Evolutionary conservation across 352 stramenopile species (phyloP), one percentile per base, ranked within the genome.

Genomic region (Peronospora farinosa): DNA sequence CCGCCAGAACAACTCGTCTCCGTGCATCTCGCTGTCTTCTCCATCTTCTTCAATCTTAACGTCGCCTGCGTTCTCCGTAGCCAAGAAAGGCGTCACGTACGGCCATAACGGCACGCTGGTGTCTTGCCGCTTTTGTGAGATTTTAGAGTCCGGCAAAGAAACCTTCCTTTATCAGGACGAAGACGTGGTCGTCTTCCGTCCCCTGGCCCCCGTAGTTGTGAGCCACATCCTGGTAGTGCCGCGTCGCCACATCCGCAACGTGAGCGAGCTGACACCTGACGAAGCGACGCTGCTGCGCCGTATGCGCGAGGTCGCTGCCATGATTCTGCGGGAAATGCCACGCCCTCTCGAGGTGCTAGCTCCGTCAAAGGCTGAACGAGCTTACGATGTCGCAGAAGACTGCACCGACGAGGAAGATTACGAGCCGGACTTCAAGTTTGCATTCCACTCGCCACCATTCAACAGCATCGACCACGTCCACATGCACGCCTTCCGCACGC

Each of bases 391-490:
- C 19, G 30, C 54, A 35, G 38, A 55, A 17, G 27, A 61, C 27
- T 53, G 36, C 31, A 54, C 40, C 11, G 51, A 52, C 40, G 49
- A 67, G 6, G 40, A 66, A 31, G 56, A 76, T 27, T 56, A 47
- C n/a, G 60, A 66, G 35, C 54, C 61, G 19, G 65, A 82, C 40
- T 87, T 67, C 41, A 88, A 86, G 49, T 85, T 87, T 13, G 79
- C 83, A 1, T 93, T 93, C 59, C 83, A 93, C 58, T 81, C 72
- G 16, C 83, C 83, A 8, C 83, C 83, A 13, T 94, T 94, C 60
- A 94, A 94, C 69, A 90, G 78, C 57, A 94, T 94, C 57, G 83
- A 94, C 60, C 83, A 94, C 60, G 78, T 94, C 33, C 83, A 94
- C 72, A 92, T 94, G 80, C 83, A 94, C 62, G 80, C 79, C 13